Conservation (phyloP, 208 protist species). For the Crithidia thermophila region DNA sequence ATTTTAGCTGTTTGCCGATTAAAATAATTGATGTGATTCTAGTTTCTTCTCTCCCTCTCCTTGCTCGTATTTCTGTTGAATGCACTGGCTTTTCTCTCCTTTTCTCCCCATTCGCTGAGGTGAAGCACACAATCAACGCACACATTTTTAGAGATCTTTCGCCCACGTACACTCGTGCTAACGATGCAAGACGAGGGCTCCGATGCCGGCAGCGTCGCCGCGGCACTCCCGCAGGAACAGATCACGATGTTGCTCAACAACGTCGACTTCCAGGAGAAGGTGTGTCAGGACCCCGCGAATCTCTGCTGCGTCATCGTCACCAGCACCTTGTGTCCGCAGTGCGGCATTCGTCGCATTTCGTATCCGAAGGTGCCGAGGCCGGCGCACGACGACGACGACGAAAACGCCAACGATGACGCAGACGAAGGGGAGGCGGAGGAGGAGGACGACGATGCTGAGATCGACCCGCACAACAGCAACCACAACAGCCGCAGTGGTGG, state of each 20-base stretch:
- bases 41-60: no score
- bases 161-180: neutral
- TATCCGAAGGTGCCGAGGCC: conserved; percentile 41
- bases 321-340: conserved; percentile 75
- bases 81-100: conserved; percentile 21
- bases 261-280: conserved; percentile 68
- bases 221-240: conserved; percentile 41
- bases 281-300: conserved; percentile 58
- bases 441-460: conserved; percentile 28
- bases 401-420: conserved; percentile 21
- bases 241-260: conserved; percentile 62
- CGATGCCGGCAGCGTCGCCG: conserved; percentile 20
- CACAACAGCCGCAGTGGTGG: neutral
- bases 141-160: no score
- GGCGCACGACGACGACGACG: conserved; percentile 3
- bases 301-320: conserved; percentile 80
- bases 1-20: no score
- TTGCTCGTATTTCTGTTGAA: no score
- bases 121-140: neutral
- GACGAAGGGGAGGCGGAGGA: conserved; percentile 32
- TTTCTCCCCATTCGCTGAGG: neutral
- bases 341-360: conserved; percentile 50
- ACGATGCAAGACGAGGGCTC: conserved; percentile 17
- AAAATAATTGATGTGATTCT: no score
- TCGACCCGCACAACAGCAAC: neutral